Evolutionary conservation across 805 yeast species (phyloP).

Genomic region (Kodamaea leandrae): DNA sequence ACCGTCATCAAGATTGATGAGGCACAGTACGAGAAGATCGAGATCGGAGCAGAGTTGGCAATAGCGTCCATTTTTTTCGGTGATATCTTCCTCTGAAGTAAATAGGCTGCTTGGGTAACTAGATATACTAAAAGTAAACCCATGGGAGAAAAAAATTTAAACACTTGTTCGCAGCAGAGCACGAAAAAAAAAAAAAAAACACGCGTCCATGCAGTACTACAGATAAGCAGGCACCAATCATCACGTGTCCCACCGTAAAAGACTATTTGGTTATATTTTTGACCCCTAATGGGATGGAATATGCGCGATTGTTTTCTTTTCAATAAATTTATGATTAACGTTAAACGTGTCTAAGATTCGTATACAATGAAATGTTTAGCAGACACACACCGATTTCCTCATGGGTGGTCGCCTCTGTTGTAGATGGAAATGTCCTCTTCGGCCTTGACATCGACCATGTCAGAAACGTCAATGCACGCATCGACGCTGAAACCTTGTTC

Average conservation of each 20-base stretch:
- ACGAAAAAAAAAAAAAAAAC: conserved; percentile 4
- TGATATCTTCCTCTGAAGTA: conserved; percentile 23
- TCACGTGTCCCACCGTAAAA: neutral
- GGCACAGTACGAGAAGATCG: conserved; percentile 80
- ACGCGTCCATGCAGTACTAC: conserved; percentile 8
- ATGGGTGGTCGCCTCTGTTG: conserved; percentile 52
- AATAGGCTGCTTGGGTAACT: conserved; percentile 33
- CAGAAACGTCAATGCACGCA: conserved; percentile 41
- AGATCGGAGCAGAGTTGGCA: conserved; percentile 60
- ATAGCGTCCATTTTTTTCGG: conserved; percentile 34
- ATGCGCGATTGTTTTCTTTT: too few relatives aligned
- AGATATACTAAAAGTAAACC: conserved; percentile 42
- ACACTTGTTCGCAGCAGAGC: conserved; percentile 7
- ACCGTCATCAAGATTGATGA: conserved; percentile 97
- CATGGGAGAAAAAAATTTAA: conserved; percentile 22
- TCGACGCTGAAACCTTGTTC: conserved; percentile 41
- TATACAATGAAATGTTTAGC: neutral
- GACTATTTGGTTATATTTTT: too few relatives aligned
- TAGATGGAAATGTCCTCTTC: conserved; percentile 62
- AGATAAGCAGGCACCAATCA: conserved; percentile 3
- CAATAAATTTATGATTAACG: too few relatives aligned
- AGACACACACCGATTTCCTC: neutral
- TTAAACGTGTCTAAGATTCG: neutral
- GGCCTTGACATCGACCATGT: conserved; percentile 69
- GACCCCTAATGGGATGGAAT: too few relatives aligned